A percentile compares a stretch with the other conserved stretches of the same genome.
Evolutionary conservation across 140 eudicot genomes (phyloP).

Genomic region (Senecio squalidus): DNA sequence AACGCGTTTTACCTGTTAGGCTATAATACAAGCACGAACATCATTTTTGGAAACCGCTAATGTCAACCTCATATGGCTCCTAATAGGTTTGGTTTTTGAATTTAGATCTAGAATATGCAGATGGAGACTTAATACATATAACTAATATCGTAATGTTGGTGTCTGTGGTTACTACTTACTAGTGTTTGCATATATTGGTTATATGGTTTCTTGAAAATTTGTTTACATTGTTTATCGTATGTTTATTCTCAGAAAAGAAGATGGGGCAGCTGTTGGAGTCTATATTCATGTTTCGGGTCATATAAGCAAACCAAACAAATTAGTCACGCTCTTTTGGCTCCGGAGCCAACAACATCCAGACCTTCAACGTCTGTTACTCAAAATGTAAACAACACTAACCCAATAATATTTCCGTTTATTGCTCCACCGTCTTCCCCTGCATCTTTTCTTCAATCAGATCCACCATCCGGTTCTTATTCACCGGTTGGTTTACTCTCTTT

Average conservation of each 20-base stretch:
- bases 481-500: slow-evolving; percentile 66
- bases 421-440: slow-evolving; percentile 99
- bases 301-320: slow-evolving; percentile 69
- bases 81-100: too few species aligned
- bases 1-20: background rate
- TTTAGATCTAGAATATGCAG: too few species aligned
- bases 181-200: background rate
- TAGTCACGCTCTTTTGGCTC: slow-evolving; percentile 70
- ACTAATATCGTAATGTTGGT: too few species aligned
- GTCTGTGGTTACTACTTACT: background rate
- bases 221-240: slow-evolving; percentile 15
- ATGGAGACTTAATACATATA: too few species aligned
- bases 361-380: slow-evolving; percentile 36
- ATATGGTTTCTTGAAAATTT: slow-evolving; percentile 1
- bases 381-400: slow-evolving; percentile 37
- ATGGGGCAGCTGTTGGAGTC: slow-evolving; percentile 91
- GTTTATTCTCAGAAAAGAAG: slow-evolving; percentile 66
- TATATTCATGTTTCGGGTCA: slow-evolving; percentile 86
- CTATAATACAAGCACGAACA: background rate
- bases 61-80: background rate
- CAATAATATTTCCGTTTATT: slow-evolving; percentile 64
- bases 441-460: slow-evolving; percentile 85
- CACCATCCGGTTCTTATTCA: slow-evolving; percentile 72
- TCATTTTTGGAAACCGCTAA: background rate
- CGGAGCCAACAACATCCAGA: slow-evolving; percentile 47